Evolutionary conservation across 2,329 filamentous ascomycete genomes (phyloP).

Genomic region (Cladosporium austrohemisphaericum): DNA sequence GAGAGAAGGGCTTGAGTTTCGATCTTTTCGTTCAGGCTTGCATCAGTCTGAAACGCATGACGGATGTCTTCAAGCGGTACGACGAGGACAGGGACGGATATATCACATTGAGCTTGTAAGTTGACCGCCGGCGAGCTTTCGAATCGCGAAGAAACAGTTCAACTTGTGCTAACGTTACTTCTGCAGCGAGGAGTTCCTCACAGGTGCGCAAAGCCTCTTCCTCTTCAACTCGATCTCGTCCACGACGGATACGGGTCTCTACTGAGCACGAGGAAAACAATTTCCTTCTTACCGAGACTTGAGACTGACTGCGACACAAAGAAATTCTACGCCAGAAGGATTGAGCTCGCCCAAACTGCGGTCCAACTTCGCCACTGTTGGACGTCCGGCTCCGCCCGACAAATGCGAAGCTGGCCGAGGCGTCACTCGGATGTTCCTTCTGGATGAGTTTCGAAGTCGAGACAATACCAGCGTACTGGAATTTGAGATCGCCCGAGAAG

Average conservation of each 20-base stretch:
- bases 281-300: not conserved
- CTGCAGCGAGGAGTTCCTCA: constrained; percentile 49
- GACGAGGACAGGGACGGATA: constrained; percentile 95
- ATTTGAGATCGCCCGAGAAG: too few species aligned
- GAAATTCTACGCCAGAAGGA: constrained; percentile 16
- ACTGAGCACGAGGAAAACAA: constrained; percentile 33
- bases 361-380: too few species aligned
- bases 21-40: constrained; percentile 97
- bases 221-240: constrained; percentile 52
- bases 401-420: too few species aligned
- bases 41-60: constrained; percentile 96
- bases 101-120: constrained; percentile 55
- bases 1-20: constrained; percentile 54
- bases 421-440: too few species aligned
- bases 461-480: too few species aligned
- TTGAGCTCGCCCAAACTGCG: too few species aligned
- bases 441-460: too few species aligned
- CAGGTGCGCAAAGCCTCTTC: constrained; percentile 54
- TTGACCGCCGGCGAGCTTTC: constrained; percentile 20
- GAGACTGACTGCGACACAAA: constrained; percentile 5
- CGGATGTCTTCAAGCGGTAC: constrained; percentile 98
- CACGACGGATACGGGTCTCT: constrained; percentile 49
- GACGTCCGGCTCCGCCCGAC: too few species aligned
- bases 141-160: not conserved
- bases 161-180: not conserved